Base-by-base conservation (phyloP, 441 rosid genomes). In the Arabidopsis hybrid region DNA sequence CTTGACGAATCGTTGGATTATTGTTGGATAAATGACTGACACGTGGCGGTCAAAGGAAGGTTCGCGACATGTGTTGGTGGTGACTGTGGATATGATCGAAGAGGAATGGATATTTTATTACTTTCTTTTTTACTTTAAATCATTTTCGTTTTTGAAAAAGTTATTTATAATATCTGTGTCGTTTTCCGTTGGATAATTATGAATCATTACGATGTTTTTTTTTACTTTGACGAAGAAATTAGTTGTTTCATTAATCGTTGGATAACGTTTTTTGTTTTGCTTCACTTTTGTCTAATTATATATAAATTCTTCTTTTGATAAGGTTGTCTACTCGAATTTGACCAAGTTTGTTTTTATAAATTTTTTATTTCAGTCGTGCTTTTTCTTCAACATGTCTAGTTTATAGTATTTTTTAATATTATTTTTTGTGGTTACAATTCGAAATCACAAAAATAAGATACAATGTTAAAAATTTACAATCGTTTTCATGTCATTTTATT, bases 71-170 rank as follows among this genome's bases (percentile, higher is more conserved):
- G 65, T 42, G 65, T 42, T 63, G 31, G 8, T 34, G 18, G 21
- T 18, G 21, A 18, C 21, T 29, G 40, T 42, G 57, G 78, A 78
- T 78, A 78, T 72, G 78, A 72, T 60, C 66, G 49, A 52, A 26
- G 16, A 6, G 8, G 39, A 26, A 57, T 72, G 9, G 55, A 71
- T 68, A 61, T 64, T 77, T 64, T 39, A 60, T 75, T 61, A 14
- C 56, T 39, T 50, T 59, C 73, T n/a, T 7, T 2, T 40, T 14
- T 4, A 14, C 3, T 39, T 47, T 45, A n/a, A 12, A 14, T 38
- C 29, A 6, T 26, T 59, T 58, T 55, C 8, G 1, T 14, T 21
- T 52, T 42, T 42, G 8, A 1, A 21, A 10, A 64, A 13, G 8
- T 4, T 1, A 16, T 31, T 0, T 5, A 31, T 12, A 74, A 51